Evolutionary conservation across 805 yeast species (phyloP), one percentile per base, ranked within the genome.

Genomic region (Cyberlindnera galapagoensis): DNA sequence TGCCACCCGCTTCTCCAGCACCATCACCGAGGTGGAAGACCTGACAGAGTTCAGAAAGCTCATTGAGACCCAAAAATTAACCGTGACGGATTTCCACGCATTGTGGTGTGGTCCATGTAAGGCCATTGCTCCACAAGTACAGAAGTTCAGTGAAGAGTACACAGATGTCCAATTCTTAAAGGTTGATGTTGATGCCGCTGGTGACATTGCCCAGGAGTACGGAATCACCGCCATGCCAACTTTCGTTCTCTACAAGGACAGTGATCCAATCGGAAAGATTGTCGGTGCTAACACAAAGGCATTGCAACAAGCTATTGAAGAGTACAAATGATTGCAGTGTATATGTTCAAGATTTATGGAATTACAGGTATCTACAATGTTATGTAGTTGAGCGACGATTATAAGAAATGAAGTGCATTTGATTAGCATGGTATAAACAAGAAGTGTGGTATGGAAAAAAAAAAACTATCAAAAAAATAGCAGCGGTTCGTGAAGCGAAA

Each of bases 81-180:
- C 78, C 2, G 60, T 78, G 3, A 69, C 77, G 30, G 85, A 79
- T 51, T 79, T 78, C 52, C 75, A 67, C 54, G 85, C 86, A 20
- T 69, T 75, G 9, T 79, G 86, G 86, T 79, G 86, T 56, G 84
- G 80, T 7, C 86, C 86, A n/a, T 79, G 86, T 47, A 76, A 73
- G 46, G 80, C 80, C n/a, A 68, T 79, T 46, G 65, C 79, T 3
- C 86, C 86, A 11, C 53, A 71, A 14, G 52, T 76, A 27, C 67
- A 68, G 14, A 60, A 63, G 34, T 54, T 60, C 31, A 47, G 60
- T 18, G 38, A 49, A 7, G 57, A 63, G 24, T 61, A 66, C 35
- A 9, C 57, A 7, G 67, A 65, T 36, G 83, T 76, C 1, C 67
- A 66, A 33, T 82, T 81, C 46, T 73, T 70, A 44, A 76, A 81